These are phyloP conservation scores for Xerocomellus chrysenteron DNA, from an alignment of 768 basidiomycete genomes.

Conservation along the genomic window DNA sequence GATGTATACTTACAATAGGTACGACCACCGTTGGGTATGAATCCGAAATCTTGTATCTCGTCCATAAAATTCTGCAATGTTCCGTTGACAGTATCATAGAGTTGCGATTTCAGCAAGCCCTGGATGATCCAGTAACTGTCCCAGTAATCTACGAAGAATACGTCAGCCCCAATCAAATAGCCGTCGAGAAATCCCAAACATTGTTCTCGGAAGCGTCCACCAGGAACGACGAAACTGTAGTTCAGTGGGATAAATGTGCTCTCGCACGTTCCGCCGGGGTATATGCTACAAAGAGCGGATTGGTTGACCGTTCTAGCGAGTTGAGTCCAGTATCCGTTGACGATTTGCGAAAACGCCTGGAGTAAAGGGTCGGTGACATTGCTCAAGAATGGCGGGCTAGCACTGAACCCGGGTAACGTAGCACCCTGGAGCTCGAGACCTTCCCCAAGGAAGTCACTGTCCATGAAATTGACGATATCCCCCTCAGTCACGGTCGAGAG, in stretches of 20 bases:
- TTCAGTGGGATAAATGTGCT: slow-evolving; percentile 88
- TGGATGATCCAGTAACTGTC: slow-evolving; percentile 86
- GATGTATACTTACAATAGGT: slow-evolving; percentile 66
- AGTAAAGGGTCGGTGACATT: slow-evolving; percentile 71
- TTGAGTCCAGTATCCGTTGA: slow-evolving; percentile 82
- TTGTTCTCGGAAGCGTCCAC: slow-evolving; percentile 81
- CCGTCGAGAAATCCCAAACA: slow-evolving; percentile 49
- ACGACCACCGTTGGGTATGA: slow-evolving; percentile 92
- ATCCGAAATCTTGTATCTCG: slow-evolving; percentile 78
- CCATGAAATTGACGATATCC: slow-evolving; percentile 64
- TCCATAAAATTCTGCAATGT: slow-evolving; percentile 96
- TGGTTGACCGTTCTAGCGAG: slow-evolving; percentile 75
- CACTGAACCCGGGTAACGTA: slow-evolving; percentile 58
- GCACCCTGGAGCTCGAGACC: slow-evolving; percentile 77
- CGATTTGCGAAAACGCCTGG: slow-evolving; percentile 71
- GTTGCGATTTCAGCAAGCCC: slow-evolving; percentile 79
- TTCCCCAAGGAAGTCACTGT: slow-evolving; percentile 78
- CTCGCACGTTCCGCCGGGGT: slow-evolving; percentile 57
- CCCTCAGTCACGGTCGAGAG: slow-evolving; percentile 54
- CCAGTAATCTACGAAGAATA: slow-evolving; percentile 46
- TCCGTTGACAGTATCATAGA: slow-evolving; percentile 68
- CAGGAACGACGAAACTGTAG: slow-evolving; percentile 88
- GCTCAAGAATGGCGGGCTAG: slow-evolving; percentile 63
- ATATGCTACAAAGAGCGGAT: slow-evolving; percentile 58
- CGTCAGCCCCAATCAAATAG: background rate